Percentiles rank a stretch among this genome's conserved stretches.
Evolutionary conservation across 257 asterid genomes (phyloP).

Genomic region (Solanum microdontum): DNA sequence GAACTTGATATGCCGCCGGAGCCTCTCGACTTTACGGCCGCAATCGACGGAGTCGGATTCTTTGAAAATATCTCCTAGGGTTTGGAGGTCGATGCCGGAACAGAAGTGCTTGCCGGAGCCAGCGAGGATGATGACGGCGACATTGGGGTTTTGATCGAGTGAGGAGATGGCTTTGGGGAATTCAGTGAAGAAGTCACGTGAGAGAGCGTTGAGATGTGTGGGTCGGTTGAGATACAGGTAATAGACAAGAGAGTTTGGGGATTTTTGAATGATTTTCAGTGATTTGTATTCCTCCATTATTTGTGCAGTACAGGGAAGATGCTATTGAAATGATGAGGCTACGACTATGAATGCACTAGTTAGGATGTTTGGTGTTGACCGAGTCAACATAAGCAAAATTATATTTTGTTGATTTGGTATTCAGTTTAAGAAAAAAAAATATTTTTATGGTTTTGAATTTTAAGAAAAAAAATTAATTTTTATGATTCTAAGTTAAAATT

Average conservation of each 20-base stretch:
- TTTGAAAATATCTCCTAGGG: slow-evolving; percentile 8
- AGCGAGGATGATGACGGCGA: slow-evolving; percentile 45
- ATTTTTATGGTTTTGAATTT: no score
- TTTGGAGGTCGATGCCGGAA: slow-evolving; percentile 62
- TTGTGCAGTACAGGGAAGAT: neutral
- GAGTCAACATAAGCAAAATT: neutral
- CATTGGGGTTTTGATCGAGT: slow-evolving; percentile 59
- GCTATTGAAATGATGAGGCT: neutral
- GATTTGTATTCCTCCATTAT: slow-evolving; percentile 33
- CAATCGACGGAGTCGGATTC: slow-evolving; percentile 14
- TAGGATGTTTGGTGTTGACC: neutral
- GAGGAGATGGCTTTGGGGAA: slow-evolving; percentile 62
- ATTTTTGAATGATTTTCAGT: slow-evolving; percentile 27
- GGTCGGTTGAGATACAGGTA: slow-evolving; percentile 47
- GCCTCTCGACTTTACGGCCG: slow-evolving; percentile 48
- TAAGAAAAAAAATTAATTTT: no score
- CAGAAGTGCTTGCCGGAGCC: slow-evolving; percentile 75
- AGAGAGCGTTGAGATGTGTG: slow-evolving; percentile 56
- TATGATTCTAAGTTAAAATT: no score
- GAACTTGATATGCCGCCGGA: slow-evolving; percentile 50
- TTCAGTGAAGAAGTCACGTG: slow-evolving; percentile 60
- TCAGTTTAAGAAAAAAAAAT: no score
- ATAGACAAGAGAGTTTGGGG: slow-evolving; percentile 39
- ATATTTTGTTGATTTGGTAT: neutral
- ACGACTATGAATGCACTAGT: neutral